Evolutionary conservation across 1,284 basidiomycete genomes (phyloP).

Genomic region (Stygiomarasmius scandens): DNA sequence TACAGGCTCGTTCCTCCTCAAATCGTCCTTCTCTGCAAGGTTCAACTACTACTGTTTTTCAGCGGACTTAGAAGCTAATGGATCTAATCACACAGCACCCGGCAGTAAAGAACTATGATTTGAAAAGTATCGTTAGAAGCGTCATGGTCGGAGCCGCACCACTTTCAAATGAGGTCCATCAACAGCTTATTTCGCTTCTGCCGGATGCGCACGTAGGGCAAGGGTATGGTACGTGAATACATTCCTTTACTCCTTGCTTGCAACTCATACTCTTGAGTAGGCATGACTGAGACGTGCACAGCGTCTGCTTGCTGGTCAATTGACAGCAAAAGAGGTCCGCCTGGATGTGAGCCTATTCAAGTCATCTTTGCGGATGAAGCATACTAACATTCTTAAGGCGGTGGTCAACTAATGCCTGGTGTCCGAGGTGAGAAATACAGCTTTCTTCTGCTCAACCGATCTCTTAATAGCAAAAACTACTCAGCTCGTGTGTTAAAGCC

Average conservation of each 20-base stretch:
- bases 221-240: slow-evolving; percentile 52
- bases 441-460: background rate
- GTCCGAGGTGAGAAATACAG: slow-evolving; percentile 22
- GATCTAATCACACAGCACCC: slow-evolving; percentile 50
- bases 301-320: slow-evolving; percentile 52
- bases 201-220: slow-evolving; percentile 66
- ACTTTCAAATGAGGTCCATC: slow-evolving; percentile 65
- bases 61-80: slow-evolving; percentile 16
- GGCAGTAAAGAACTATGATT: slow-evolving; percentile 63
- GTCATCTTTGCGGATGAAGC: background rate
- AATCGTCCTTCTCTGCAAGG: slow-evolving; percentile 67
- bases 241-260: background rate
- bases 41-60: slow-evolving; percentile 19
- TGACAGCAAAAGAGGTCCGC: slow-evolving; percentile 48
- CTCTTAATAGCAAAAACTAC: background rate
- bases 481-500: slow-evolving; percentile 55
- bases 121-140: slow-evolving; percentile 55
- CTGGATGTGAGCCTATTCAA: slow-evolving; percentile 41
- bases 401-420: slow-evolving; percentile 58
- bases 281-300: slow-evolving; percentile 43
- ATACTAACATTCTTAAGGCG: slow-evolving; percentile 35
- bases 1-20: slow-evolving; percentile 68
- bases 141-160: slow-evolving; percentile 77
- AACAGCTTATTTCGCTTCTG: slow-evolving; percentile 55
- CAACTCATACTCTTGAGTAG: background rate